A percentile compares a stretch with the other conserved stretches of the same genome.
These are phyloP conservation scores for Backusella circina DNA, from an alignment of 192 early-diverging fungal species.

Conservation along the genomic window DNA sequence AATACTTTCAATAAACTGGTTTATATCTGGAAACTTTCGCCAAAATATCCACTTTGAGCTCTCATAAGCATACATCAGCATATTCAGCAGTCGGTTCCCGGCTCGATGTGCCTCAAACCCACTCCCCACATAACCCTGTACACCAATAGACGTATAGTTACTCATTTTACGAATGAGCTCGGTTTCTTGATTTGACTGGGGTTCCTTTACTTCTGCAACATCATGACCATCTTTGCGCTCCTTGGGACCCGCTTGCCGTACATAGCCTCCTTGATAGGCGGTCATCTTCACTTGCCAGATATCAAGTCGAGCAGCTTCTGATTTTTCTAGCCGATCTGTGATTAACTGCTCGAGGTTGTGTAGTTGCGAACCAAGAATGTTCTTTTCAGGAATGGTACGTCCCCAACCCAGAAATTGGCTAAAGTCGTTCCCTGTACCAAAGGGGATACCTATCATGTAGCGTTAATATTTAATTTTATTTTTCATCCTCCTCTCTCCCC, in stretches of 20 bases:
- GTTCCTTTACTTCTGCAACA: conserved; percentile 17
- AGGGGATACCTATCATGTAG: conserved; percentile 50
- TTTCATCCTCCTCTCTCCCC: background rate
- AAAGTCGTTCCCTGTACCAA: conserved; percentile 76
- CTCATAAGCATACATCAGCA: conserved; percentile 59
- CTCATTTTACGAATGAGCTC: conserved; percentile 53
- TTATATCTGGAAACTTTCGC: conserved; percentile 59
- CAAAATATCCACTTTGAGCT: conserved; percentile 62
- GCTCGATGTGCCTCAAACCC: conserved; percentile 70
- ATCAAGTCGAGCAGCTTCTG: conserved; percentile 60
- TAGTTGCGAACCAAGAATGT: conserved; percentile 57
- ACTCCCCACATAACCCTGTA: conserved; percentile 68
- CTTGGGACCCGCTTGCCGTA: conserved; percentile 57
- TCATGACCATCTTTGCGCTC: conserved; percentile 41
- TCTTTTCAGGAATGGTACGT: conserved; percentile 54
- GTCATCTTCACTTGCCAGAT: conserved; percentile 64
- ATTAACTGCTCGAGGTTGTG: conserved; percentile 54
- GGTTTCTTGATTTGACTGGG: background rate
- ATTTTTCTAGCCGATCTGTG: conserved; percentile 53
- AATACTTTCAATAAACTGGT: conserved; percentile 54
- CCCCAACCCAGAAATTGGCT: conserved; percentile 74
- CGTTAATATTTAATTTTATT: background rate
- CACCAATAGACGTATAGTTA: conserved; percentile 69
- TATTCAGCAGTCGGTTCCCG: conserved; percentile 60
- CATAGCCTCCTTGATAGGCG: conserved; percentile 58